These are phyloP conservation scores for Hyphopichia burtonii DNA, from an alignment of 1,139 yeast species.

Conservation along the genomic window DNA sequence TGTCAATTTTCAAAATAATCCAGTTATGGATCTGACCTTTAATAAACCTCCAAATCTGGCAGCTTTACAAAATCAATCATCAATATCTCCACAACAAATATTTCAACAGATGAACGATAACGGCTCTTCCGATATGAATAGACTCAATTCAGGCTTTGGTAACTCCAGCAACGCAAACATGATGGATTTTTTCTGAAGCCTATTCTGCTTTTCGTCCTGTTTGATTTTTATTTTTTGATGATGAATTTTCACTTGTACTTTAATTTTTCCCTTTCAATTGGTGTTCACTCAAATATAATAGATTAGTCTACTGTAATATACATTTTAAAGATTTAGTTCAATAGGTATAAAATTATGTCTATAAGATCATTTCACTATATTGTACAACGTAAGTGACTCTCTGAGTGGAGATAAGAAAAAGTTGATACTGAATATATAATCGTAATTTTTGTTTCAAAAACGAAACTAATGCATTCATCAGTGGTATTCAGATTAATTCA, in stretches of 20 bases:
- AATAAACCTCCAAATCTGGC: not conserved
- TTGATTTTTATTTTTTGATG: too few relatives aligned
- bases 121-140: constrained; percentile 1
- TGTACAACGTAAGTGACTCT: not conserved
- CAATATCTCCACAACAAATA: constrained; percentile 42
- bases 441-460: not conserved
- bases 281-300: not conserved
- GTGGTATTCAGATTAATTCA: constrained; percentile 20
- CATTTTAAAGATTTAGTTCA: too few relatives aligned
- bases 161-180: constrained; percentile 9
- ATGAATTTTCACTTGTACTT: too few relatives aligned
- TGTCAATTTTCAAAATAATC: constrained; percentile 1
- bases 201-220: not conserved
- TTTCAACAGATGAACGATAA: constrained; percentile 28
- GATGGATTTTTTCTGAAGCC: constrained; percentile 15
- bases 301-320: not conserved
- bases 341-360: too few relatives aligned
- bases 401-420: too few relatives aligned
- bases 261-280: too few relatives aligned
- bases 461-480: too few relatives aligned
- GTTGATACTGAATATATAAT: too few relatives aligned
- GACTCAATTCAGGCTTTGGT: not conserved
- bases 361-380: too few relatives aligned
- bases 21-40: not conserved
- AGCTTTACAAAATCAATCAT: constrained; percentile 8